These are phyloP conservation scores for Potentilla sterilis DNA, from an alignment of 306 rosid species.

Conservation along the genomic window DNA sequence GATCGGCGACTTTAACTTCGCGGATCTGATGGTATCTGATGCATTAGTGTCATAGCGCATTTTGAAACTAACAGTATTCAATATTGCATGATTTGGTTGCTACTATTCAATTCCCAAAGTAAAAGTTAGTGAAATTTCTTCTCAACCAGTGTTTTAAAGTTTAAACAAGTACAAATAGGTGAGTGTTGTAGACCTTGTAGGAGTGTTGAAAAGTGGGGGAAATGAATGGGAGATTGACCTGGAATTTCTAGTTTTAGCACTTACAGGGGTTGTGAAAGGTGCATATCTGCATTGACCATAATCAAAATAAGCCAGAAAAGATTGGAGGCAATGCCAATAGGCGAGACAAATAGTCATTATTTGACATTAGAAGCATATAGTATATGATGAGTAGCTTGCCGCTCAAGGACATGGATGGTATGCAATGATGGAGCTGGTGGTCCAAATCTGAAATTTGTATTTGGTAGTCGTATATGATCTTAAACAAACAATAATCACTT, in stretches of 20 bases:
- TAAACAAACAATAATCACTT: background rate
- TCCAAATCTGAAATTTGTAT: constrained; percentile 8
- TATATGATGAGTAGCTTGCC: background rate
- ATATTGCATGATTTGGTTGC: background rate
- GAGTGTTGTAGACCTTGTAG: background rate
- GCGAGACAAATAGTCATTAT: constrained; percentile 1
- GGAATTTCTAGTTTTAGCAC: constrained; percentile 16
- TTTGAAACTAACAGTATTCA: background rate
- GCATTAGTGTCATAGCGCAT: background rate
- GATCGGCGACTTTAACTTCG: too few species aligned
- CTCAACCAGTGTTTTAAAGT: background rate
- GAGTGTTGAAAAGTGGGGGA: constrained; percentile 7
- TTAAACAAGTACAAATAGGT: background rate
- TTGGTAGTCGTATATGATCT: background rate
- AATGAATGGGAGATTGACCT: constrained; percentile 21
- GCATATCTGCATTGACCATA: constrained; percentile 7
- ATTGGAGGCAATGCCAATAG: background rate
- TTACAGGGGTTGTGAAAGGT: constrained; percentile 22
- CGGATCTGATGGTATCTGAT: background rate
- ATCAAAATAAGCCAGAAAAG: background rate
- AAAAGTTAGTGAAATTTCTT: background rate
- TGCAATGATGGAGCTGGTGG: constrained; percentile 14
- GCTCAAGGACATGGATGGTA: constrained; percentile 19
- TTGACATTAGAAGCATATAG: constrained; percentile 2
- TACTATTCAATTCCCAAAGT: background rate